Base-by-base conservation (phyloP, 2,329 filamentous ascomycete species). In the Alternaria sp. region DNA sequence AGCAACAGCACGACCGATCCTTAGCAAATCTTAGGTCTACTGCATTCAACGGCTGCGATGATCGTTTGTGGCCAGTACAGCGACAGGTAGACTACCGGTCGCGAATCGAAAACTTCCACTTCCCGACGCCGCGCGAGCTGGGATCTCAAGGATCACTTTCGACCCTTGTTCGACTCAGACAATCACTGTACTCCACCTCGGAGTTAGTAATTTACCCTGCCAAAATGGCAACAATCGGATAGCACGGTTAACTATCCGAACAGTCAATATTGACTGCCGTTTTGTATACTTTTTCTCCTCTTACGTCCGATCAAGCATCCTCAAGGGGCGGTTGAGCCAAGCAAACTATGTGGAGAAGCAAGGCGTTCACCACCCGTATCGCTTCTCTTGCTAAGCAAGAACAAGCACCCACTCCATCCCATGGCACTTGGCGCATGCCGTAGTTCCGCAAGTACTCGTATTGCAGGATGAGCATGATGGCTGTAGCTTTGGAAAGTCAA, bases 71-170 rank as follows among this genome's bases (percentile, higher is more conserved):
- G 40, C 13, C 30, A 28, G 49, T 5, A 46, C 21, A 13, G 55
- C 32, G 56, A 55, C 44, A 54, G 44, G 25, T 50, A 36, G 54
- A 44, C 30, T 30, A 25, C 43, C 13, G 15, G 59, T 36, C 19
- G 26, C 45, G 50, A 28, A 47, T 50, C 49, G 58, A 23, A 23
- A 26, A 44, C 21, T 30, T 43, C 26, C 36, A 19, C 30, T 17
- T 49, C 43, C 50, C 50, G 40, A 21, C 21, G 49, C 52, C 32
- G 46, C 52, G 56, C 21, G 43, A 53, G 46, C 59, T 59, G 32
- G 40, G 40, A 52, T 36, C 17, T 17, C 32, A 15, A 49, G 40
- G 7, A 40, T 57, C 45, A 36, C 19, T 13, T 30, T 13, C 53
- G 40, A 40, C 36, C 51, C 47, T 19, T 51, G 55, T 54, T 13